Percentiles rank a stretch among this genome's conserved stretches.
Conservation (phyloP, 345 rosid genomes). For the Lepidium aucheri region DNA sequence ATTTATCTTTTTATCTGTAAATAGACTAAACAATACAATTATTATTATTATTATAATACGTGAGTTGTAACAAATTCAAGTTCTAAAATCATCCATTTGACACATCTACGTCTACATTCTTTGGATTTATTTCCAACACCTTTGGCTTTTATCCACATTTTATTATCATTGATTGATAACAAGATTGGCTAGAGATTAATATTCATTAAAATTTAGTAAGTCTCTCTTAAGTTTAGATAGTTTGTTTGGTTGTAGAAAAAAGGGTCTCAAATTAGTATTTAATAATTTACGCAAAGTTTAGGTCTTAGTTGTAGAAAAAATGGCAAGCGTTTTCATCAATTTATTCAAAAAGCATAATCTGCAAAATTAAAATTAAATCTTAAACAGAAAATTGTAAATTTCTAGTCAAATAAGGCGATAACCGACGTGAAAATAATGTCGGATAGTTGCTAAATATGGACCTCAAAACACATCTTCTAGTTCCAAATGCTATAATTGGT, state of each 20-base stretch:
- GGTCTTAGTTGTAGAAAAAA: not conserved
- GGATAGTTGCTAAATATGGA: not conserved
- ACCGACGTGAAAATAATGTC: not conserved
- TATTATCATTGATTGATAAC: not conserved
- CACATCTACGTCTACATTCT: conserved; percentile 19
- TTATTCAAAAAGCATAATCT: not conserved
- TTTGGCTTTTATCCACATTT: conserved; percentile 10
- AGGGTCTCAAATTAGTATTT: not conserved
- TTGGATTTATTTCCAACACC: conserved; percentile 13
- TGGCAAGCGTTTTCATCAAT: not conserved
- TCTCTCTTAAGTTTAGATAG: not conserved
- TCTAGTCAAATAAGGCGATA: conserved; percentile 1
- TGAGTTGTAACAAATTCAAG: conserved; percentile 19
- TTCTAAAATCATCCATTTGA: not conserved
- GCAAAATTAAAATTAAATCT: not conserved
- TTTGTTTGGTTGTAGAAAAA: not conserved
- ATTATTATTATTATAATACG: not conserved
- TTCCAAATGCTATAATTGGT: not conserved
- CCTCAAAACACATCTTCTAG: not conserved
- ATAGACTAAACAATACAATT: conserved; percentile 11
- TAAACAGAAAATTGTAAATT: not conserved
- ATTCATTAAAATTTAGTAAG: not conserved
- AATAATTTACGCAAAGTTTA: not conserved
- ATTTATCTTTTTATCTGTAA: not conserved
- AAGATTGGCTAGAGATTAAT: not conserved